Evolutionary conservation across 1,139 yeast species (phyloP), one percentile per base, ranked within the genome.

Genomic region (Tardiomyces depauwii): DNA sequence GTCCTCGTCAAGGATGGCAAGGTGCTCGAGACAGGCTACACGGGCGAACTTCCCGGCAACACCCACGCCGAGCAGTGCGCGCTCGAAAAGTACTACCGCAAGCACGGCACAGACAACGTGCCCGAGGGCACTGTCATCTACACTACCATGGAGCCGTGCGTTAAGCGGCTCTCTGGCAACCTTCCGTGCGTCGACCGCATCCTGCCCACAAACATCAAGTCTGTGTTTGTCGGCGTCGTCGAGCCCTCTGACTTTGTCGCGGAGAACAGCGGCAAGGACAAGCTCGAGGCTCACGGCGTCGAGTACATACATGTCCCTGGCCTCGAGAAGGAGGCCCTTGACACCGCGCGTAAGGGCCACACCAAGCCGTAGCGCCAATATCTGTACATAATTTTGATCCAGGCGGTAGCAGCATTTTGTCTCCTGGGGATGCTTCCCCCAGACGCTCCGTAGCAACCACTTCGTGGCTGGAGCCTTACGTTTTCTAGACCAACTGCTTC

Each of bases 21-120:
- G 45, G 69, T 91, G 0, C 60, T 93, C 16, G 72, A 83, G 10
- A 80, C 87, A 0, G 99, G 99, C 0, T 85, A 77, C 58, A 86
- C 97, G 0, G 72, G 98, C 49, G 98, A 93, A 61, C 67, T 91
- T 2, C 86, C 84, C 16, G 98, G 98, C 0, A 93, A 93, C 61
- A 93, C 99, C 0, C 99, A 93, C 63, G 98, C 98, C 1, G 99
- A 93, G 59, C 96, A 93, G 60, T 83, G 94, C 68, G 96, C 96
- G 0, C 63, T 93, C 48, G 84, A 81, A 42, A 93, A 93, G 62
- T 83, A 81, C 55, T 78, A 72, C 55, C 45, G 60, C 18, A 55
- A 57, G n/a, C 50, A 54, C 30, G 75, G 76, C 2, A 54, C 58
- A 1, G 33, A 49, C 3, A 69, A 68, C 3, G 71, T 87, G 1